Evolutionary conservation across 78 protist genomes (phyloP), one percentile per base, ranked within the genome.

Genomic region (Dictyostelium purpureum): DNA sequence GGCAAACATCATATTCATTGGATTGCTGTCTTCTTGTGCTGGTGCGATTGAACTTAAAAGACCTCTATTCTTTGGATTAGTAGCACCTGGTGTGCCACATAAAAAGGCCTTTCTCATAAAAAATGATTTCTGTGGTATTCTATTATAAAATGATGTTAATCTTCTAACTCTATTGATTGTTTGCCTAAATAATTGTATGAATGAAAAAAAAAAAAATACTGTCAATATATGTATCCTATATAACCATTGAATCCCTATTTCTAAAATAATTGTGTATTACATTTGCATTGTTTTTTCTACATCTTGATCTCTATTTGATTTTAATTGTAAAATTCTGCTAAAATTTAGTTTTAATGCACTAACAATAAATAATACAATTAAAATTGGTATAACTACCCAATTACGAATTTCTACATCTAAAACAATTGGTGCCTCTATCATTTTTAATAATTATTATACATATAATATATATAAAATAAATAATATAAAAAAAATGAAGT

Each of bases 311-410:
- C 82, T 94, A 59, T 79, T 83, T 6, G 91, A 57, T 45, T 42
- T 14, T 28, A 65, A 51, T 51, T 74, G 75, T 66, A 94, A 40
- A 6, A 91, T 24, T 31, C 61, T 59, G 26, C 90, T 54, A 35
- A 90, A 49, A 43, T 96, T 88, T 66, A 94, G 82, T 28, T 96
- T 88, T 12, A 96, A 66, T 35, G 96, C 47, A 40, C 95, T 94
- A 28, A 97, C 63, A 2, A 96, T 51, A 51, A 96, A 79, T 82
- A 97, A 88, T 82, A 96, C 77, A 57, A 96, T 65, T 2, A 94
- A 37, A 73, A 96, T 74, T 16, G 99, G 98, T 26, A 96, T 57
- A 4, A 97, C 87, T 76, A 94, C 96, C 96, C 96, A 94, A 70
- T 94, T 79, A 52, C 96, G 83, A 78, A 94, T 94, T 14, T 76